Base-by-base conservation (phyloP, 805 yeast genomes). In the Schwanniomyces occidentalis region DNA sequence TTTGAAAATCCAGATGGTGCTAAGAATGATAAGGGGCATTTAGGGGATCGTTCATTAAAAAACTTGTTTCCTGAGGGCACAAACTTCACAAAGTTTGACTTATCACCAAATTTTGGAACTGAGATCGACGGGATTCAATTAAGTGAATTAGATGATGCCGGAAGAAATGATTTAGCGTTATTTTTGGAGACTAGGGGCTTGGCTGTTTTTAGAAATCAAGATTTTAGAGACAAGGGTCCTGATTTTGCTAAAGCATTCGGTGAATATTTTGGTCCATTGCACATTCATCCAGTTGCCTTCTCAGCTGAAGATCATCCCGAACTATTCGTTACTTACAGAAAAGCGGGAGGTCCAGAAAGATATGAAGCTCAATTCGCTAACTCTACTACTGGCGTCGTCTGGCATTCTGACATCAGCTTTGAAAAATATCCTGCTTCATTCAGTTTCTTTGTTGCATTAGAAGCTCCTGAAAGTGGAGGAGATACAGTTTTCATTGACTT, bases 401-500 rank as follows among this genome's bases (percentile, higher is more conserved):
- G 58, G 58, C 60, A 54, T 38, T 50, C 58, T 15, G 60, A 54
- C 26, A 45, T 52, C 24, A 42, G 50, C 32, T 52, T 50, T 37
- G 60, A 52, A 25, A 41, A 50, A 24, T 50, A 50, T 30, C 60
- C 60, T 1, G 37, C 60, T 6, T 49, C 56, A 5, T 51, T 52
- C 37, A 44, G 54, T 9, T 42, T 51, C 33, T 52, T 54, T 25
- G 56, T 49, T 23, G 54, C 53, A 7, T 47, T 51, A 41, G 56
- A 52, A 33, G 56, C 52, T 10, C 60, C 60, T 6, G 39, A 43
- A 13, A 37, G 48, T 3, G 60, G 60, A 22, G 60, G 60, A 20
- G 60, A 54, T 36, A 54, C 60, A 4, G 56, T 52, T 8, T 54
- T 50, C 37, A 30, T 49, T 14, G 56, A 51, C 35, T 39, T 46